A percentile compares a stretch with the other conserved stretches of the same genome.
These are phyloP conservation scores for Mortierella sp. DNA, from an alignment of 371 early-diverging fungal species.

Conservation along the genomic window DNA sequence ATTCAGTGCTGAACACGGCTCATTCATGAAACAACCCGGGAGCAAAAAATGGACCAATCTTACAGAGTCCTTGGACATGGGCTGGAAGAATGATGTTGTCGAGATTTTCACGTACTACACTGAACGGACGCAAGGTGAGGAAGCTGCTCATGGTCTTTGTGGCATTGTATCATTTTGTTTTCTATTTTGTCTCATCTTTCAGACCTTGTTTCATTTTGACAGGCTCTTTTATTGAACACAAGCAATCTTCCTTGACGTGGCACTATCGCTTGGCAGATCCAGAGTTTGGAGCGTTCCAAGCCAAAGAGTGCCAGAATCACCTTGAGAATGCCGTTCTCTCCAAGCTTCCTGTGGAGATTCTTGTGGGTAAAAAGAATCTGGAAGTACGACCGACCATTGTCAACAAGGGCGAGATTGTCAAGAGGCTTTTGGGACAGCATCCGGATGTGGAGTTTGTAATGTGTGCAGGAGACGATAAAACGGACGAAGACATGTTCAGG, in stretches of 20 bases:
- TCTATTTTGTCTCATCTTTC: background rate
- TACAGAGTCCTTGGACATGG: slow-evolving; percentile 81
- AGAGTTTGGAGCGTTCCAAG: slow-evolving; percentile 75
- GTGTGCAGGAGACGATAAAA: slow-evolving; percentile 96
- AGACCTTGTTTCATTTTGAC: background rate
- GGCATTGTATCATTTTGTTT: too few species aligned
- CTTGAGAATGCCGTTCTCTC: slow-evolving; percentile 87
- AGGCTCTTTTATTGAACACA: slow-evolving; percentile 86
- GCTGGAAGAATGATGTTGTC: slow-evolving; percentile 87
- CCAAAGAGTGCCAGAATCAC: slow-evolving; percentile 93
- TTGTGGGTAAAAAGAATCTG: slow-evolving; percentile 96
- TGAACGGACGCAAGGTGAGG: slow-evolving; percentile 84
- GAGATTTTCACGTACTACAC: slow-evolving; percentile 92
- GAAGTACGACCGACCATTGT: slow-evolving; percentile 87
- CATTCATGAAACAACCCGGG: slow-evolving; percentile 70
- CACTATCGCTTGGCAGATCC: slow-evolving; percentile 93
- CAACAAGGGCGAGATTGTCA: slow-evolving; percentile 94
- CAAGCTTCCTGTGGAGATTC: slow-evolving; percentile 92
- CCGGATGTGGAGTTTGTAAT: slow-evolving; percentile 88
- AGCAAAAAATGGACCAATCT: slow-evolving; percentile 80
- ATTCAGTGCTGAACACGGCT: slow-evolving; percentile 76
- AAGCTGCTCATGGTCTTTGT: slow-evolving; percentile 18
- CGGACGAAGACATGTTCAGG: slow-evolving; percentile 97
- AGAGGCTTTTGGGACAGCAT: slow-evolving; percentile 70
- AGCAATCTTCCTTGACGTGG: slow-evolving; percentile 88